phyloP scores from a whole-genome alignment of 768 basidiomycete genomes.

The Candolleomyces eurysporus region DNA sequence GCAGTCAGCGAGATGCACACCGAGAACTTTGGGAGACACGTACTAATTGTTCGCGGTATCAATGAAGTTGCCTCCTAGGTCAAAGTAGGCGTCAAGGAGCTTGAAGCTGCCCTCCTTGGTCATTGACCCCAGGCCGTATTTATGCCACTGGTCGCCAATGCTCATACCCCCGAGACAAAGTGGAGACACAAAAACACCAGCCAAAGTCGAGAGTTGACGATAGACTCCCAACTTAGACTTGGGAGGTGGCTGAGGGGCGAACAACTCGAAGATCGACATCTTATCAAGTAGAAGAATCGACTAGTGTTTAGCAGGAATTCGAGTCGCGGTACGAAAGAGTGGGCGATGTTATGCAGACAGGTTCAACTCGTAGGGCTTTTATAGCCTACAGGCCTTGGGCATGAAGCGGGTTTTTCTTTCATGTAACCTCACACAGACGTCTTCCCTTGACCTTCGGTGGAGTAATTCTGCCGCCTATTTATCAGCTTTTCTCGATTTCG shows the following conservation, averaged over 20 bases:
- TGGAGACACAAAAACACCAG: constrained; percentile 39
- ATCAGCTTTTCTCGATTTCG: too few relatives aligned
- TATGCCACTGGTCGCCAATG: constrained; percentile 34
- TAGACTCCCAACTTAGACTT: background rate
- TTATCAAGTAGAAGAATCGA: too few relatives aligned
- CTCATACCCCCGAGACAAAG: constrained; percentile 37
- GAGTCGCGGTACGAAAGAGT: too few relatives aligned
- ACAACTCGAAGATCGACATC: too few relatives aligned
- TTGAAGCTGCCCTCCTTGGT: constrained; percentile 38
- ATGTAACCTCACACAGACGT: too few relatives aligned
- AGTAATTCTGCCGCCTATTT: too few relatives aligned
- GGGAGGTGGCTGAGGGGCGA: background rate
- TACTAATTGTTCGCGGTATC: constrained; percentile 44
- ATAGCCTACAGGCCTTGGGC: too few relatives aligned
- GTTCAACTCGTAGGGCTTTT: too few relatives aligned
- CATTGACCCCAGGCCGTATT: constrained; percentile 27
- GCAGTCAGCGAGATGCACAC: background rate
- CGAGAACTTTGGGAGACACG: background rate
- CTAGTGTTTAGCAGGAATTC: too few relatives aligned
- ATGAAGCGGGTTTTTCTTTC: too few relatives aligned
- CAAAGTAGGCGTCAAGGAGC: constrained; percentile 38
- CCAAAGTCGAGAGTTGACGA: constrained; percentile 10
- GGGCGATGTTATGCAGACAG: too few relatives aligned
- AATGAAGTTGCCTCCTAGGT: constrained; percentile 45
- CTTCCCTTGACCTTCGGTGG: too few relatives aligned